Evolutionary conservation across 2,329 filamentous ascomycete species (phyloP), one percentile per base, ranked within the genome.

Genomic region (Alternaria triticina): DNA sequence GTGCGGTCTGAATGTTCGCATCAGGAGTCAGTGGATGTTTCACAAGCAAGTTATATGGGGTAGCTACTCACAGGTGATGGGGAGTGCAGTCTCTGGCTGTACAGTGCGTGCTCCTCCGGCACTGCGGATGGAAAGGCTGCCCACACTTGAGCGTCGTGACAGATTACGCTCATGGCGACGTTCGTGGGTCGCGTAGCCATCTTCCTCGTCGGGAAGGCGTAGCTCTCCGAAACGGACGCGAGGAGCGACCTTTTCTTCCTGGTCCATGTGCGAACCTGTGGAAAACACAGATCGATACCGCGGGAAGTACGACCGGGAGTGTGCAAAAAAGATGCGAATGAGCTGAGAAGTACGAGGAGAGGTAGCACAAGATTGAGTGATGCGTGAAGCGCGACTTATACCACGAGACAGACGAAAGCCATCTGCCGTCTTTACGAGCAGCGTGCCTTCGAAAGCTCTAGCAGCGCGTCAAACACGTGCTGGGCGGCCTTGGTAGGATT

Each of bases 71-170:
- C 49, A 84, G 25, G 77, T 74, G 59, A 83, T 83, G 15, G 82
- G 82, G 6, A 84, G 72, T 0, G 75, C 81, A 54, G 82, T 75
- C 47, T 76, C 76, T 4, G 81, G 82, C 52, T 83, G 80, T n/a
- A 84, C 73, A 46, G 65, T 75, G 30, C 76, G 70, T 43, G 70
- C 64, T 20, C 69, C 76, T 74, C 68, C 80, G 23, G 65, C 74
- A 67, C 62, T 80, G 73, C 68, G 75, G 15, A 78, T 74, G 56
- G 73, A 80, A 30, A 74, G 71, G 72, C 64, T 81, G 66, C 61
- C 76, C 65, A 69, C 77, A 77, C 59, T 82, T 73, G 69, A 80
- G 68, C 65, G 76, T 65, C 70, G 70, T 54, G 71, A 82, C 64
- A 65, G 70, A 65, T 61, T 65, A 61, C 68, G 70, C 58, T 69